These are phyloP conservation scores for Sicyos baderoa DNA, from an alignment of 306 rosid genomes.

Conservation along the genomic window DNA sequence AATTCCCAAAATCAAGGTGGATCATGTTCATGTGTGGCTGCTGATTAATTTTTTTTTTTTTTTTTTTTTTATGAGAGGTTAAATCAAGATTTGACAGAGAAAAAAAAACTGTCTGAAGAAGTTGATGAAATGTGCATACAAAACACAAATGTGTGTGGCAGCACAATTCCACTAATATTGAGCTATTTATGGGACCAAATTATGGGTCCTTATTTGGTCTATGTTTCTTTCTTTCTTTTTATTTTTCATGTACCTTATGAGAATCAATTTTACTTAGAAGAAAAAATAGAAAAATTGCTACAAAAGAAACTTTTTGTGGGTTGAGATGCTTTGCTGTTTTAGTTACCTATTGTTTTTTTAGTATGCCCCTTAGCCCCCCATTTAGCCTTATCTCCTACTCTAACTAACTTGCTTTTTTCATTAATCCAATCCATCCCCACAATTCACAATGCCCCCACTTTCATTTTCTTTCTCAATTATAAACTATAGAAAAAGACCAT, in stretches of 20 bases:
- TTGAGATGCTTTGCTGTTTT: not conserved
- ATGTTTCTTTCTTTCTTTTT: conserved; percentile 13
- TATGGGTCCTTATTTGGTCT: conserved; percentile 28
- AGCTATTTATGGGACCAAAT: too few species aligned
- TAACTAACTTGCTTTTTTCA: conserved; percentile 1
- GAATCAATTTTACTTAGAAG: conserved; percentile 13
- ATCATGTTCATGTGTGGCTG: conserved; percentile 17
- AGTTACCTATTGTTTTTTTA: not conserved
- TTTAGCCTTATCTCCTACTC: conserved; percentile 12
- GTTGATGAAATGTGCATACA: conserved; percentile 23
- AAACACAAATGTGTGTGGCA: too few species aligned
- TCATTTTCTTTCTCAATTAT: not conserved
- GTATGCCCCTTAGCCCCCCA: not conserved
- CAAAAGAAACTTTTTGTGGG: not conserved
- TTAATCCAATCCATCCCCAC: not conserved
- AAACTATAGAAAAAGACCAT: too few species aligned
- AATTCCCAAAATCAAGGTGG: conserved; percentile 9
- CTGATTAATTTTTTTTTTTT: not conserved
- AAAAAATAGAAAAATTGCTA: conserved; percentile 14
- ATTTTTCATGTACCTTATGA: not conserved
- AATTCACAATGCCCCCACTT: conserved; percentile 14
- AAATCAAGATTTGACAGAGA: conserved; percentile 15
- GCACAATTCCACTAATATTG: too few species aligned
- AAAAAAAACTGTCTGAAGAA: not conserved
- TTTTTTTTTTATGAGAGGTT: not conserved